Conservation (phyloP, 2,329 filamentous ascomycete species). For the Tolypocladium inflatum region DNA sequence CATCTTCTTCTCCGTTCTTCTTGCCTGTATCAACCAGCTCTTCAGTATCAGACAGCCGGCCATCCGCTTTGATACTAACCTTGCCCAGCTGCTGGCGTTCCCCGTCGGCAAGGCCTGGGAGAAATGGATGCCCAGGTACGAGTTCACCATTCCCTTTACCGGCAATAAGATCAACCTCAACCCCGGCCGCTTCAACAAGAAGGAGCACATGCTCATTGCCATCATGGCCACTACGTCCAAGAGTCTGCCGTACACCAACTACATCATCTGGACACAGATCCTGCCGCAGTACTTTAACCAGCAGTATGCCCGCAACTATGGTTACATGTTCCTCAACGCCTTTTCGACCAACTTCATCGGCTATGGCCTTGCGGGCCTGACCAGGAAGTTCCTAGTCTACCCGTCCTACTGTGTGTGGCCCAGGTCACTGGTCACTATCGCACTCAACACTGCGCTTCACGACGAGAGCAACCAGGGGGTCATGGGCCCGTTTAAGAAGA, state of each 20-base stretch:
- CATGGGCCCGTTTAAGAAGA: constrained; percentile 17
- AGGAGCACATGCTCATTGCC: constrained; percentile 47
- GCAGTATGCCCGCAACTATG: constrained; percentile 33
- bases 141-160: constrained; percentile 29
- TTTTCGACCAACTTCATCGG: constrained; percentile 45
- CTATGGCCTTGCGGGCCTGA: constrained; percentile 43
- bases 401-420: constrained; percentile 46
- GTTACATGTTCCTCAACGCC: constrained; percentile 40
- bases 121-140: constrained; percentile 27
- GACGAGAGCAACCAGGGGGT: constrained; percentile 22
- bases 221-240: constrained; percentile 46
- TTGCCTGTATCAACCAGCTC: constrained; percentile 43
- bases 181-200: constrained; percentile 42
- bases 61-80: constrained; percentile 38
- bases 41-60: constrained; percentile 43
- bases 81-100: constrained; percentile 43
- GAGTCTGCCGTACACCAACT: constrained; percentile 36
- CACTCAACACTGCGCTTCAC: constrained; percentile 40
- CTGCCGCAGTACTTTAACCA: constrained; percentile 42
- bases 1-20: constrained; percentile 32
- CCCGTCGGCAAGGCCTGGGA: constrained; percentile 37
- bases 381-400: constrained; percentile 40
- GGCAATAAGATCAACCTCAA: constrained; percentile 27
- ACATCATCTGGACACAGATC: constrained; percentile 39
- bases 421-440: constrained; percentile 37